phyloP scores from a whole-genome alignment of 108 stramenopile species.

The Stephanodiscus minutulus region DNA sequence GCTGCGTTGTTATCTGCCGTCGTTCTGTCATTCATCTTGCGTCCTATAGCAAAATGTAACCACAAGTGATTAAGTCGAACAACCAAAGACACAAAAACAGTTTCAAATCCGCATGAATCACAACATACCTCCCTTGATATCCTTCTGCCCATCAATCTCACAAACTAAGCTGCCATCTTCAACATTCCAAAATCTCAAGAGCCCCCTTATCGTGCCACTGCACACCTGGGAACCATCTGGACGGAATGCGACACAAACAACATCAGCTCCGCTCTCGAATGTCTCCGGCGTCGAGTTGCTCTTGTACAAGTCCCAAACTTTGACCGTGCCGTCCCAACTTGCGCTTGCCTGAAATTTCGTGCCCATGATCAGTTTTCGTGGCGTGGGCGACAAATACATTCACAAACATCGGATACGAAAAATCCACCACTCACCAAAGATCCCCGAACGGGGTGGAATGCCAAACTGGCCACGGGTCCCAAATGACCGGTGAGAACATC shows the following conservation, averaged over 20 bases:
- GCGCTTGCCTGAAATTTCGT: constrained; percentile 63
- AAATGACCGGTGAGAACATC: constrained; percentile 96
- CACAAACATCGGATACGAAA: neutral
- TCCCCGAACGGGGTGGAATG: constrained; percentile 80
- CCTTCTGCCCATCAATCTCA: constrained; percentile 90
- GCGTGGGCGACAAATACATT: neutral
- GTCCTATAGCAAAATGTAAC: constrained; percentile 42
- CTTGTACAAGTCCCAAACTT: constrained; percentile 98
- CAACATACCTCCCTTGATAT: constrained; percentile 79
- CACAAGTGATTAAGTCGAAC: neutral
- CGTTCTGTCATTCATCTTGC: constrained; percentile 86
- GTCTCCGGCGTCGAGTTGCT: constrained; percentile 82
- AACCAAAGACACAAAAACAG: neutral
- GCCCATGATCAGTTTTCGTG: neutral
- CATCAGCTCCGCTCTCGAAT: constrained; percentile 91
- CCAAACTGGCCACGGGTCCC: constrained; percentile 86
- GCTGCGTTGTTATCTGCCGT: constrained; percentile 89
- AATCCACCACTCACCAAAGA: constrained; percentile 54
- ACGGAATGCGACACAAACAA: constrained; percentile 92
- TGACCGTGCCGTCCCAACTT: constrained; percentile 98
- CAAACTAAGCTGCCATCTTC: constrained; percentile 77
- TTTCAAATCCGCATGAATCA: neutral
- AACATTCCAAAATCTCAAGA: constrained; percentile 92
- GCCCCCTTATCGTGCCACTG: constrained; percentile 92
- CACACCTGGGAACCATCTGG: constrained; percentile 96